Base-by-base conservation (phyloP, 345 rosid genomes). In the Populus tremula region DNA sequence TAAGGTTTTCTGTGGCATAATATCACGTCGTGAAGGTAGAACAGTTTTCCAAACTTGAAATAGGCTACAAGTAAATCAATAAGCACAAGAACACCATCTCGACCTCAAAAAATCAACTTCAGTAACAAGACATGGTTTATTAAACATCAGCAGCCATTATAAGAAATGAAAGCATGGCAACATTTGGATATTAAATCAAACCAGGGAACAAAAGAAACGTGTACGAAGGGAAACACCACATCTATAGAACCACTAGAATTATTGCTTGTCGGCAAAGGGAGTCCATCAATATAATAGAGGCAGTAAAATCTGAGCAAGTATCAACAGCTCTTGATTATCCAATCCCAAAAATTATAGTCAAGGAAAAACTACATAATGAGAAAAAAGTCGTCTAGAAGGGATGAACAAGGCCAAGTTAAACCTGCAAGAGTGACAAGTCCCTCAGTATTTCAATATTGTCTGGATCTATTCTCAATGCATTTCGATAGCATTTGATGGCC, bases 391-490 rank as follows among this genome's bases (percentile, higher is more conserved):
- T 67, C 18, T 8, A 4, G 70, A 36, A 36, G 47, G 41, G 41
- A 5, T 17, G 14, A 20, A 67, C 47, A 12, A 73, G 27, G 41
- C 21, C 47, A 38, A 25, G 27, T 8, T 35, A 39, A 83, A 93
- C 99, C 98, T 96, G 99, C 83, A 96, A 87, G 20, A 94, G 93
- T 31, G 99, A 94, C 84, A 96, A 88, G 80, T 96, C 99, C 80
- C 98, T 81, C 79, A 96, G 85, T 79, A 96, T 96, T 85, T 96
- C 99, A 78, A 96, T 93, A 85, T 96, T 96, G 78, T 94, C 99
- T 68, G 98, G 98, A 87, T 96, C 99, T 86, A 90, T 94, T 85
- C 89, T 87, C 84, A 96, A 79, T 45, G 98, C 99, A 86, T 91
- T 94, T 63, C 98, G 88, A 79, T 94, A 96, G 89, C 98, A 92